phyloP scores from a whole-genome alignment of 768 basidiomycete species.

The Scleroderma bovista region DNA sequence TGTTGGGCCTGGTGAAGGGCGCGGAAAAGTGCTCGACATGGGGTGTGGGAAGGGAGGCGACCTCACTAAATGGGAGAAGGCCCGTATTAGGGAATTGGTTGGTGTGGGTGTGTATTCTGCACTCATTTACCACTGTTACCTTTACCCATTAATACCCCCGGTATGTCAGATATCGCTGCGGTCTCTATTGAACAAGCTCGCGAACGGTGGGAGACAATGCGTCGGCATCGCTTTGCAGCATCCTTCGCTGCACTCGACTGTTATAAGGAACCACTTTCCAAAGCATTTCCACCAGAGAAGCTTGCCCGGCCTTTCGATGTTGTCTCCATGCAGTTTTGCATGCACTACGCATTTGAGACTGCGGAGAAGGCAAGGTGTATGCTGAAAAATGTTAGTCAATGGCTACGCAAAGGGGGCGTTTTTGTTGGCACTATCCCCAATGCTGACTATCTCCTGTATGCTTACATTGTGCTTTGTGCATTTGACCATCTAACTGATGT shows the following conservation, averaged over 20 bases:
- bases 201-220: conserved; percentile 53
- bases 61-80: conserved; percentile 91
- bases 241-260: conserved; percentile 86
- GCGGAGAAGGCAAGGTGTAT: conserved; percentile 81
- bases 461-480: conserved; percentile 13
- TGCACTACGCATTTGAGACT: conserved; percentile 99
- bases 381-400: conserved; percentile 83
- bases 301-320: conserved; percentile 80
- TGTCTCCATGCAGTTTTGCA: conserved; percentile 98
- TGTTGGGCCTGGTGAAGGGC: conserved; percentile 22
- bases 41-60: conserved; percentile 99
- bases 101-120: conserved; percentile 61
- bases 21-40: conserved; percentile 87
- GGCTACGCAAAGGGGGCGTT: conserved; percentile 79
- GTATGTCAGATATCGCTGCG: conserved; percentile 71
- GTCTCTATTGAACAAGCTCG: conserved; percentile 89
- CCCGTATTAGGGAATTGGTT: conserved; percentile 70
- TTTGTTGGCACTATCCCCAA: conserved; percentile 98
- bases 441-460: conserved; percentile 76
- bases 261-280: conserved; percentile 67
- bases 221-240: conserved; percentile 61
- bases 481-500: conserved; percentile 10
- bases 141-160: not conserved
- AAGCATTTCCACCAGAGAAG: conserved; percentile 57
- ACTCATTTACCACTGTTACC: not conserved